A percentile compares a stretch with the other conserved stretches of the same genome.
Conservation (phyloP, 805 yeast genomes). For the Helenozyma baotianmanensis region DNA sequence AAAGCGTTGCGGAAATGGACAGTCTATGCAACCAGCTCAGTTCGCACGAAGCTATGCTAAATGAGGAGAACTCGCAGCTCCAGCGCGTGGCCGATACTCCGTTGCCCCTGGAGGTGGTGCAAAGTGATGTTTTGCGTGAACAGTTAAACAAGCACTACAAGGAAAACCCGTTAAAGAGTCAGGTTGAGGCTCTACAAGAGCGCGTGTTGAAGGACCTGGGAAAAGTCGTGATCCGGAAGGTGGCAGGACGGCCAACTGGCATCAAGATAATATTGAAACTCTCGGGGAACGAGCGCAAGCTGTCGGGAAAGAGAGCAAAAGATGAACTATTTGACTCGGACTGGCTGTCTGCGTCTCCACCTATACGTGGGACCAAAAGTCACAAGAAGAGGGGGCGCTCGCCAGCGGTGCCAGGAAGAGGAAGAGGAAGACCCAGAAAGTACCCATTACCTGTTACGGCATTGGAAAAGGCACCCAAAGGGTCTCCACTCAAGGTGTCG, state of each 20-base stretch:
- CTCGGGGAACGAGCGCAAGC: not conserved
- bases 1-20: constrained; percentile 15
- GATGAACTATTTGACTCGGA: too few relatives aligned
- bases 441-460: too few relatives aligned
- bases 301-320: not conserved
- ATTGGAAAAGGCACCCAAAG: not conserved
- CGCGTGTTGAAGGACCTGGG: constrained; percentile 12
- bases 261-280: constrained; percentile 14
- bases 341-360: too few relatives aligned
- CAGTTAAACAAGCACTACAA: constrained; percentile 32
- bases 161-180: constrained; percentile 33
- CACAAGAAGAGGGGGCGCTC: too few relatives aligned
- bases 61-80: constrained; percentile 25
- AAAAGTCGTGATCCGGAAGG: constrained; percentile 10
- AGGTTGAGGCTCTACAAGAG: constrained; percentile 33
- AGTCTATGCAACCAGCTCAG: constrained; percentile 25
- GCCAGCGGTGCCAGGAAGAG: not conserved
- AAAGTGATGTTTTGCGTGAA: constrained; percentile 19
- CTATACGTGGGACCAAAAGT: too few relatives aligned
- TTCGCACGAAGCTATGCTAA: constrained; percentile 23
- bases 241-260: constrained; percentile 9
- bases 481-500: constrained; percentile 6
- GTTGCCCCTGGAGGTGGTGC: constrained; percentile 4
- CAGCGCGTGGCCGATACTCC: constrained; percentile 10
- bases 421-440: too few relatives aligned